Percentiles rank a stretch among this genome's conserved stretches.
Evolutionary conservation across 202 grass and related monocot species (phyloP).

Genomic region (Zizania palustris): DNA sequence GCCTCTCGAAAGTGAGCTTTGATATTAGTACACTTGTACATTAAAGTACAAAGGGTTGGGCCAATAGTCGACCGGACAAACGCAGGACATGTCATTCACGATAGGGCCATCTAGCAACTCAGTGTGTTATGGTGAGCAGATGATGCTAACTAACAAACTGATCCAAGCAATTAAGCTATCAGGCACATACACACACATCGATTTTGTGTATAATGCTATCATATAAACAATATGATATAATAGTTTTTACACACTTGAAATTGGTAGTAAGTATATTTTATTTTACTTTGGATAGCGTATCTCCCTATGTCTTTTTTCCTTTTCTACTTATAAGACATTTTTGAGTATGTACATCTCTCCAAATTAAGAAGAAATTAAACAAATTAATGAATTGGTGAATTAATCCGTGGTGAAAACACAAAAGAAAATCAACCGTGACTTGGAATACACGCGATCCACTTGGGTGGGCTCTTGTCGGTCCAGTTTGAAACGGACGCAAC

Average conservation of each 20-base stretch:
- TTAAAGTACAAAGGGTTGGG: background rate
- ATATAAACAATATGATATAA: too few relatives aligned
- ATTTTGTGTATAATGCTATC: too few relatives aligned
- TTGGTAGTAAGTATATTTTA: too few relatives aligned
- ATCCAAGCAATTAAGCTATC: background rate
- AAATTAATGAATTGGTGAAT: background rate
- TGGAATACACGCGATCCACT: background rate
- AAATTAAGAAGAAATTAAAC: background rate
- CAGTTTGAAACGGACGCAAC: slow-evolving; percentile 22
- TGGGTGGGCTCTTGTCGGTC: background rate
- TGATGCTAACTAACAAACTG: background rate
- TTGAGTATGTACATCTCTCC: too few relatives aligned
- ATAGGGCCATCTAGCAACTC: background rate
- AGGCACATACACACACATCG: too few relatives aligned
- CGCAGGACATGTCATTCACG: background rate
- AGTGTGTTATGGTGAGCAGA: background rate
- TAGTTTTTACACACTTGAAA: too few relatives aligned
- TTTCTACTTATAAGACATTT: too few relatives aligned
- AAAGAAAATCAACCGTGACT: too few relatives aligned
- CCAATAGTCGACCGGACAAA: background rate
- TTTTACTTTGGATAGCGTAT: too few relatives aligned
- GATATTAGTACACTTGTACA: slow-evolving; percentile 26
- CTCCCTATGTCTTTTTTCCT: too few relatives aligned
- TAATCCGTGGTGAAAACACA: background rate
- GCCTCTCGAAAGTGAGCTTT: background rate